Percentiles rank a stretch among this genome's conserved stretches.
Conservation (phyloP, 805 yeast species). For the Scheffersomyces lignosus region DNA sequence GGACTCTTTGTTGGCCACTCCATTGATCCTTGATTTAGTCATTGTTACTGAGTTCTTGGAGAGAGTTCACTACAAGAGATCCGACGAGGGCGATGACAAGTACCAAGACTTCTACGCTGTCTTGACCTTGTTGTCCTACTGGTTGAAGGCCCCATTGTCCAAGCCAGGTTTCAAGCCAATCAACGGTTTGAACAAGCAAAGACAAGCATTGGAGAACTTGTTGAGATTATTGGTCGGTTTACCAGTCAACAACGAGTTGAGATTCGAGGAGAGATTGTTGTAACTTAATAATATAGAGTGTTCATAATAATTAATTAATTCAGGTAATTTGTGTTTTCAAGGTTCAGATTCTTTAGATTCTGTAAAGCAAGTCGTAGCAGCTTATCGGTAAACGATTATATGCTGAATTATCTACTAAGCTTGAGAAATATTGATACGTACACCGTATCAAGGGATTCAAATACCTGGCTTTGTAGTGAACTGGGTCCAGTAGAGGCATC, state of each 20-base stretch:
- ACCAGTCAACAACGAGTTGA: conserved; percentile 85
- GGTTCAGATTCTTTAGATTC: too few species aligned
- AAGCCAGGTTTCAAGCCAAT: conserved; percentile 89
- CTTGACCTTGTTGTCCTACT: conserved; percentile 82
- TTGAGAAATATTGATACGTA: too few species aligned
- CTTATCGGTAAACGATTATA: too few species aligned
- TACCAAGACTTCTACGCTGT: conserved; percentile 79
- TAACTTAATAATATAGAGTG: conserved; percentile 9
- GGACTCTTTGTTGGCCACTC: conserved; percentile 92
- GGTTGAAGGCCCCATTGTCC: conserved; percentile 96
- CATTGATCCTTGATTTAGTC: conserved; percentile 87
- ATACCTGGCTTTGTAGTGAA: too few species aligned
- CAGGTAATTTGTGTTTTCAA: too few species aligned
- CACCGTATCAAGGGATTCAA: too few species aligned
- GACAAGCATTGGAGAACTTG: conserved; percentile 88
- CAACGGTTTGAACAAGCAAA: conserved; percentile 93
- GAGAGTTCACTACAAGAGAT: conserved; percentile 75
- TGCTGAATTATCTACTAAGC: too few species aligned
- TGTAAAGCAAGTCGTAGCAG: too few species aligned
- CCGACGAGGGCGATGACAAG: conserved; percentile 41
- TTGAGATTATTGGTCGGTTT: conserved; percentile 87
- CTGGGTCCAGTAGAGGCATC: too few species aligned
- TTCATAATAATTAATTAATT: too few species aligned
- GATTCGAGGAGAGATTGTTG: conserved; percentile 86
- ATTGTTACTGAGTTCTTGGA: conserved; percentile 88